Evolutionary conservation across 2,329 filamentous ascomycete species (phyloP), one percentile per base, ranked within the genome.

Genomic region (Trichophyton benhamiae): DNA sequence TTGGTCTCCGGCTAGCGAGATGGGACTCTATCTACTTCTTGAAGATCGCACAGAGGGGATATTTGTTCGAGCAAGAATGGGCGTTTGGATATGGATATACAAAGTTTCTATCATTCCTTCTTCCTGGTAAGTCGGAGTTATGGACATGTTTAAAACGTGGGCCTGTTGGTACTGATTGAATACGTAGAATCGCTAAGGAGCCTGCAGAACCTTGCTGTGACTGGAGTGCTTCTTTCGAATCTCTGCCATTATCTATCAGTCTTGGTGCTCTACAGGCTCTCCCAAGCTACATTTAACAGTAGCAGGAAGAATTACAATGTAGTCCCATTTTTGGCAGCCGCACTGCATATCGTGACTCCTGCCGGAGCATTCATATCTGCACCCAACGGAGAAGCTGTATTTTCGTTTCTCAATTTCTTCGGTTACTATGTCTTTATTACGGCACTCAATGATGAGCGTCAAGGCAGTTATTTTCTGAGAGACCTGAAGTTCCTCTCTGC

Each of bases 281-380:
- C 86, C 1, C 70, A 78, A 60, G 72, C 80, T 6, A 67, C 91
- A 8, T 83, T 82, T 60, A 63, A 69, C n/a, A 64, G 66, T n/a
- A 69, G 70, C 46, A 65, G 64, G 52, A 38, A 38, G 15, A 41
- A 25, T 30, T 65, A 71, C 60, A 27, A 55, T 55, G 49, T 27
- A 33, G 61, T 72, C 65, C 65, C 77, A 1, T 85, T 92, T 64
- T 71, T 87, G 22, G 81, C 89, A 7, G 84, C 89, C 2, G 76
- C 82, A 15, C 77, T 97, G 57, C 90, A 97, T 72, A 81, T 95
- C 61, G 70, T 97, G 57, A 94, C 89, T 0, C 92, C 94, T 0
- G 94, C 88, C 0, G 92, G 92, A 0, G 75, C 96, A 1, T 97
- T 99, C 71, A 82, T 99, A 17, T 91, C 87, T 0, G 87, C 91